phyloP scores from a whole-genome alignment of 352 stramenopile species.

The Pythium grandisporangium region DNA sequence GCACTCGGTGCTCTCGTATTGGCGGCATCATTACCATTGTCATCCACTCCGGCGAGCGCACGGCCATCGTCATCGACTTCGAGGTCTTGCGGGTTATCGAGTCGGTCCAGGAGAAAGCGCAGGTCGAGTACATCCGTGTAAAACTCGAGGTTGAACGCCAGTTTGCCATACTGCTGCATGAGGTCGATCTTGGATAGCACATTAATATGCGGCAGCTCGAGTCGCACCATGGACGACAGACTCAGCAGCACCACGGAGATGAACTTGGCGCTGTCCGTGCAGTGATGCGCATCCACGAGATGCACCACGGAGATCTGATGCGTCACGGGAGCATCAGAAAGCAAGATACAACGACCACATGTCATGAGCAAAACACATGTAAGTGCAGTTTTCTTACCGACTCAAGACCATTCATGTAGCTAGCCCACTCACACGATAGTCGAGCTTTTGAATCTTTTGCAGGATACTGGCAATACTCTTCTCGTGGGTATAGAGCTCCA shows the following conservation, averaged over 20 bases:
- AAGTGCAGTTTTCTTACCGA: too few relatives aligned
- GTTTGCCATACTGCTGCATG: conserved; percentile 87
- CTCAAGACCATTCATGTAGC: conserved; percentile 12
- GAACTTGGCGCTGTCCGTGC: conserved; percentile 95
- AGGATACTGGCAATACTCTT: conserved; percentile 95
- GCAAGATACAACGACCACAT: background rate
- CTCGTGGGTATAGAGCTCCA: conserved; percentile 99
- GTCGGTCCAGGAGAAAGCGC: conserved; percentile 67
- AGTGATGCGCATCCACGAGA: conserved; percentile 92
- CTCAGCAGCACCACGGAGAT: conserved; percentile 95
- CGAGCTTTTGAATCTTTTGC: conserved; percentile 89
- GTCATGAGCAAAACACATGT: too few relatives aligned
- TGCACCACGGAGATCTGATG: conserved; percentile 88
- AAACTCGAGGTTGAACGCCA: conserved; percentile 86
- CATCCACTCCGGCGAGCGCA: conserved; percentile 9
- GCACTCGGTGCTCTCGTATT: conserved; percentile 18
- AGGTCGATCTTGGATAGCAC: conserved; percentile 99
- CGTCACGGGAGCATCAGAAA: background rate
- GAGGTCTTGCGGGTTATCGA: conserved; percentile 36
- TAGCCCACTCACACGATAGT: conserved; percentile 49
- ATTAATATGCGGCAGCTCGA: conserved; percentile 98
- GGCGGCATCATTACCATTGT: conserved; percentile 18
- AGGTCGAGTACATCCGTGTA: conserved; percentile 85
- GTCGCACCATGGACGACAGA: conserved; percentile 95
- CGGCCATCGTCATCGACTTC: conserved; percentile 3